Conservation (phyloP, 352 stramenopile species). For the Globisporangium mamillatum region DNA sequence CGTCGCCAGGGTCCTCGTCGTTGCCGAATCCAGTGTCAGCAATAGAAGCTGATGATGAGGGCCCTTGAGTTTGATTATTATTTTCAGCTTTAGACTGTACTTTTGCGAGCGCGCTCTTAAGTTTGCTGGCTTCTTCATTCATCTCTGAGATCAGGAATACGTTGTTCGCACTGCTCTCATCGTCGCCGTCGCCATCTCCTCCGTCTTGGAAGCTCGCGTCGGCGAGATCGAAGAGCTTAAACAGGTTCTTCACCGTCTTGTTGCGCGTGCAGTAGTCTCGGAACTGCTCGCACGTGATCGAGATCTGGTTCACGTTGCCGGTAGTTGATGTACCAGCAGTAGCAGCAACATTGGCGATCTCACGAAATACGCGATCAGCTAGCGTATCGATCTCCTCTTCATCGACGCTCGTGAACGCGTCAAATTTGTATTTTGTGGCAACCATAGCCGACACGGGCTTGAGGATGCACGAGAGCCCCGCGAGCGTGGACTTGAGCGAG, state of each 20-base stretch:
- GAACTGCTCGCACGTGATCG: constrained; percentile 80
- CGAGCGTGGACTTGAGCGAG: constrained; percentile 81
- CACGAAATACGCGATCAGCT: constrained; percentile 60
- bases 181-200: constrained; percentile 10
- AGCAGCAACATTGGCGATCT: constrained; percentile 45
- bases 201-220: constrained; percentile 19
- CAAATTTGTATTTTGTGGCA: constrained; percentile 3
- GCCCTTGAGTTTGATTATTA: not conserved
- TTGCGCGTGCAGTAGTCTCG: constrained; percentile 71
- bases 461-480: constrained; percentile 69
- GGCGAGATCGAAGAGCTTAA: constrained; percentile 63
- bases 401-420: constrained; percentile 21
- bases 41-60: not conserved
- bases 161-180: not conserved
- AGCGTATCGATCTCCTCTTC: constrained; percentile 69
- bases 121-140: constrained; percentile 13
- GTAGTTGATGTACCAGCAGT: not conserved
- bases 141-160: not conserved
- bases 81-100: not conserved
- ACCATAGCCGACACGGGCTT: constrained; percentile 17
- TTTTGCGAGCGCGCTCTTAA: constrained; percentile 9
- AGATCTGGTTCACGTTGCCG: constrained; percentile 26
- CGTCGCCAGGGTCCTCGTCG: constrained; percentile 47
- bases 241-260: constrained; percentile 46
- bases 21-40: constrained; percentile 8